Evolutionary conservation across 768 basidiomycete genomes (phyloP), one percentile per base, ranked within the genome.

Genomic region (Tulasnella sp.): DNA sequence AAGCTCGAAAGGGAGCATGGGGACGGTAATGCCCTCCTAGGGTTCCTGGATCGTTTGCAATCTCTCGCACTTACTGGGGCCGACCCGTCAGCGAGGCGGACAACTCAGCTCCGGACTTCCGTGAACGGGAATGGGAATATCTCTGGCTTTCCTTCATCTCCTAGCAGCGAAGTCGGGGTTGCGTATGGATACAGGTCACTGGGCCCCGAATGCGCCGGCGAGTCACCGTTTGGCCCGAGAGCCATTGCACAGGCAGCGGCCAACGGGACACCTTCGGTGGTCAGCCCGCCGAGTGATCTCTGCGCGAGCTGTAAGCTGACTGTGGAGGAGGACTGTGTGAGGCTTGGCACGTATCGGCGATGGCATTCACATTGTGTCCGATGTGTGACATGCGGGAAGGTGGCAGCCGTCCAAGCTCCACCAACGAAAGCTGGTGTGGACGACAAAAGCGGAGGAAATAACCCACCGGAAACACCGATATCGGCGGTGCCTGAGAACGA

Each of bases 311-410:
- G 96, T 71, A 78, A 80, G 44, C 75, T 83, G 63, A 95, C 95
- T 0, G 90, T 99, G 23, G 96, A 99, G 72, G 96, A 99, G 70
- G 96, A 98, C 65, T 98, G 96, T 67, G 88, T 91, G 47, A 80
- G 96, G 60, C 73, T 95, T 27, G 96, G 93, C 32, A 94, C 92
- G n/a, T 95, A 93, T 73, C 86, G 91, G 68, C 80, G 95, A 48
- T 98, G 96, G 96, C 96, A 99, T 72, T 88, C 91, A 1, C 78
- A 87, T 30, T 99, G 96, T 69, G 74, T 99, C n/a, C 82, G 86
- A 61, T 99, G 96, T 65, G 73, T 72, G 13, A 75, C 75, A 21
- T 97, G 95, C 67, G 87, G 89, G 8, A 88, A 84, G 69, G 76
- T 76, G 26, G 87, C 91, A 24, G 82, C 82, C 23, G 78, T 81